Conservation (phyloP, 1,284 basidiomycete species). For the Cutaneotrichosporon dermatis region DNA sequence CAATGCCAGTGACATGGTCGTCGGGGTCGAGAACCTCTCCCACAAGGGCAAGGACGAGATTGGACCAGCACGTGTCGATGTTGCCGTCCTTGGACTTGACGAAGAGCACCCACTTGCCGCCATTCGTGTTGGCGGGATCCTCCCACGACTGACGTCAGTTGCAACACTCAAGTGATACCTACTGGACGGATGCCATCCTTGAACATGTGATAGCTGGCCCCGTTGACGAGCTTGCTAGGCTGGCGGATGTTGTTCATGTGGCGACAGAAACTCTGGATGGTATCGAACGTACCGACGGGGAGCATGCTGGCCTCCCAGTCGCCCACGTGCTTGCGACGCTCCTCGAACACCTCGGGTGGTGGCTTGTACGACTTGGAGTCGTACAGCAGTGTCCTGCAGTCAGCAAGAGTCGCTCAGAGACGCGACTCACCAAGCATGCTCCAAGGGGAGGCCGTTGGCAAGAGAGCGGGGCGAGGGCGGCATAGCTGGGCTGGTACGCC, state of each 20-base stretch:
- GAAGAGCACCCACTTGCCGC: conserved; percentile 91
- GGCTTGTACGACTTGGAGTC: conserved; percentile 74
- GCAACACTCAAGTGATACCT: conserved; percentile 9
- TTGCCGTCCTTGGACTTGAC: conserved; percentile 66
- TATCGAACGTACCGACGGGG: conserved; percentile 71
- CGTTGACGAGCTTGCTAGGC: conserved; percentile 77
- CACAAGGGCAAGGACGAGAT: conserved; percentile 83
- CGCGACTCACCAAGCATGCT: conserved; percentile 68
- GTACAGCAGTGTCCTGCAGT: conserved; percentile 74
- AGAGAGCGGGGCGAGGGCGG: background rate
- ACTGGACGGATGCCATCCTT: conserved; percentile 55
- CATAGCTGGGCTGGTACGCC: background rate
- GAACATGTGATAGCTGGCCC: conserved; percentile 91
- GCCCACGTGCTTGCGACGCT: conserved; percentile 24
- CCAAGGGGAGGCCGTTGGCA: conserved; percentile 65
- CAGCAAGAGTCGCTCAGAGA: background rate
- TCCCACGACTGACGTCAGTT: conserved; percentile 77
- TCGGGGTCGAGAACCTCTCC: conserved; percentile 79
- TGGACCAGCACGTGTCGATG: conserved; percentile 83
- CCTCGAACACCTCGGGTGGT: conserved; percentile 49
- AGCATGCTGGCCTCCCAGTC: conserved; percentile 63
- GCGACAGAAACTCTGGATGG: conserved; percentile 83
- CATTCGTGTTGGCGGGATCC: conserved; percentile 81
- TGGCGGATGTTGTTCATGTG: conserved; percentile 92
- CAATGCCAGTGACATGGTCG: conserved; percentile 83